Percentiles rank a stretch among this genome's conserved stretches.
Evolutionary conservation across 2,329 filamentous ascomycete genomes (phyloP).

Genomic region (Simplicillium aogashimaense): DNA sequence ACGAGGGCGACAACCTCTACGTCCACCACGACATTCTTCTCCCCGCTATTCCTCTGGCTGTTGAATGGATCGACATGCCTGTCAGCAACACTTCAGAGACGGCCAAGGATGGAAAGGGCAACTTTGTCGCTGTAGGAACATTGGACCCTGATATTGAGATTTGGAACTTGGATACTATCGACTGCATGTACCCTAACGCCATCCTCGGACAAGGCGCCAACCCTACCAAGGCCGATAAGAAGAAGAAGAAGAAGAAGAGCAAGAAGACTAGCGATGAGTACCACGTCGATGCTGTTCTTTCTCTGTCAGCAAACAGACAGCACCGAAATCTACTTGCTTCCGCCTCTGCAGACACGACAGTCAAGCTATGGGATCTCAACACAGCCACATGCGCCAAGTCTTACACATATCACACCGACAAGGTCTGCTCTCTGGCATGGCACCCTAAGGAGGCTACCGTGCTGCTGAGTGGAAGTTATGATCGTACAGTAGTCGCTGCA

Average conservation of each 20-base stretch:
- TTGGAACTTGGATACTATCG: conserved; percentile 92
- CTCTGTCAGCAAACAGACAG: conserved; percentile 82
- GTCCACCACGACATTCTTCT: conserved; percentile 99
- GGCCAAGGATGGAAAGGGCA: conserved; percentile 60
- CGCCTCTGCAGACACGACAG: conserved; percentile 89
- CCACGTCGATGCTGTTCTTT: conserved; percentile 88
- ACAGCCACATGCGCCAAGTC: conserved; percentile 90
- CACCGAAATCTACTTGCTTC: conserved; percentile 93
- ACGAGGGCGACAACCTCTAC: conserved; percentile 90
- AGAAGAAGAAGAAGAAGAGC: conserved; percentile 85
- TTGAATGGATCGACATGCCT: conserved; percentile 94
- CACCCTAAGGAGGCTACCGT: conserved; percentile 80
- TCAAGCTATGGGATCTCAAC: conserved; percentile 96
- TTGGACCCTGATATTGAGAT: conserved; percentile 99
- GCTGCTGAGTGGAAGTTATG: conserved; percentile 87
- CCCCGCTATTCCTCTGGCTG: conserved; percentile 85
- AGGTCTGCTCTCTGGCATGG: conserved; percentile 95
- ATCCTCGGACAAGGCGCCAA: conserved; percentile 72
- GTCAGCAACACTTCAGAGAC: conserved; percentile 56
- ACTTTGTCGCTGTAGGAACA: conserved; percentile 90
- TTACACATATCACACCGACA: conserved; percentile 92
- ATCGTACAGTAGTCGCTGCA: conserved; percentile 84
- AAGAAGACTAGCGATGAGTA: conserved; percentile 84
- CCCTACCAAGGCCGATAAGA: conserved; percentile 51
- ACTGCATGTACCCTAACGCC: conserved; percentile 97